Conservation (phyloP, 192 early-diverging fungal genomes). For the Dissophora ornata region DNA sequence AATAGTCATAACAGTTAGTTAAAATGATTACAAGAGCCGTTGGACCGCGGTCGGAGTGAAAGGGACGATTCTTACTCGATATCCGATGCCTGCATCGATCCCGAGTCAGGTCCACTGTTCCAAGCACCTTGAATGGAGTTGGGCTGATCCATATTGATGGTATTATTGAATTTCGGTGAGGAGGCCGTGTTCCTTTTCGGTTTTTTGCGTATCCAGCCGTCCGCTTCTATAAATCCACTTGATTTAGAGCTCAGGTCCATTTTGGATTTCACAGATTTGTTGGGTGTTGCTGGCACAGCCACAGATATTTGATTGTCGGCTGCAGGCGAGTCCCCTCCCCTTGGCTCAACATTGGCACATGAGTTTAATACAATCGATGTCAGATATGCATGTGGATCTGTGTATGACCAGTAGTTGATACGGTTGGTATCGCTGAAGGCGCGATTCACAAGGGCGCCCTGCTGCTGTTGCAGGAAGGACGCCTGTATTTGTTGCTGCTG, state of each 20-base stretch:
- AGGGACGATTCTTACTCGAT: slow-evolving; percentile 16
- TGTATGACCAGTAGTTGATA: slow-evolving; percentile 52
- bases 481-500: slow-evolving; percentile 35
- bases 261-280: slow-evolving; percentile 6
- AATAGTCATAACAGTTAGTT: too few species aligned
- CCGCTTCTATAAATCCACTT: background rate
- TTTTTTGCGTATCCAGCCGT: slow-evolving; percentile 42
- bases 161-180: slow-evolving; percentile 10
- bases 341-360: slow-evolving; percentile 43
- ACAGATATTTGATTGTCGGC: slow-evolving; percentile 23
- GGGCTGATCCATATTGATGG: background rate
- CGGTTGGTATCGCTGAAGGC: slow-evolving; percentile 34
- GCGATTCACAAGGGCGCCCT: slow-evolving; percentile 26
- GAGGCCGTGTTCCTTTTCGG: slow-evolving; percentile 15
- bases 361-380: slow-evolving; percentile 49
- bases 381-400: slow-evolving; percentile 41
- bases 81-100: slow-evolving; percentile 28
- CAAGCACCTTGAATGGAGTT: slow-evolving; percentile 14
- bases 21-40: too few species aligned
- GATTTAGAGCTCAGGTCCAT: background rate
- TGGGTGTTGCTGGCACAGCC: slow-evolving; percentile 1
- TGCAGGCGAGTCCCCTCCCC: slow-evolving; percentile 34
- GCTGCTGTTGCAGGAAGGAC: slow-evolving; percentile 40
- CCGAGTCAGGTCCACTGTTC: slow-evolving; percentile 12
- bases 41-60: background rate